Conservation (phyloP, 176 grass and related monocot species). For the Echinochloa phyllopogon region DNA sequence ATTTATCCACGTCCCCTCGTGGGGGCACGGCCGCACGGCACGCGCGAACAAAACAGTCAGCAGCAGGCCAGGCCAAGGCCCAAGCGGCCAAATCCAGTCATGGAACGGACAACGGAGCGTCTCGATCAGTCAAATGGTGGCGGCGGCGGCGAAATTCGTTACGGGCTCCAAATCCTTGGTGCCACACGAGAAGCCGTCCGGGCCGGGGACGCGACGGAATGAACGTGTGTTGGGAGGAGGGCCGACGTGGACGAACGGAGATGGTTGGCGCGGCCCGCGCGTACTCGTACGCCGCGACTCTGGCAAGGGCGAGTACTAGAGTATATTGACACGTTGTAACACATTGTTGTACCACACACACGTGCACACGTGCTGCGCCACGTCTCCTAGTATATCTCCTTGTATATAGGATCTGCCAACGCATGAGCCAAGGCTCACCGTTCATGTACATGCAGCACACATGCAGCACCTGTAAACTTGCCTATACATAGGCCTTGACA, state of each 20-base stretch:
- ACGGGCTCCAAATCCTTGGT: no score
- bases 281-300: background rate
- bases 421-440: no score
- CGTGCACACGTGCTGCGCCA: no score
- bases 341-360: no score
- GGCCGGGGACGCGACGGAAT: background rate
- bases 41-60: background rate
- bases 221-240: background rate
- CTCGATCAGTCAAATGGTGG: background rate
- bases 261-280: background rate
- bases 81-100: background rate
- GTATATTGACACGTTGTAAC: no score
- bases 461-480: no score
- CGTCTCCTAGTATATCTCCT: no score
- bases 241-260: background rate
- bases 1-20: background rate
- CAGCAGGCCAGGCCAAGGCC: background rate
- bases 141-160: no score
- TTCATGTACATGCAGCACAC: no score
- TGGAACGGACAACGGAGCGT: background rate
- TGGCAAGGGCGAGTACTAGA: no score
- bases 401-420: no score
- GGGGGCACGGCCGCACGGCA: background rate
- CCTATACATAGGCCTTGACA: no score
- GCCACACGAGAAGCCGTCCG: background rate